Evolutionary conservation across 2,329 filamentous ascomycete species (phyloP), one percentile per base, ranked within the genome.

Genomic region (Cladorrhinum sp.): DNA sequence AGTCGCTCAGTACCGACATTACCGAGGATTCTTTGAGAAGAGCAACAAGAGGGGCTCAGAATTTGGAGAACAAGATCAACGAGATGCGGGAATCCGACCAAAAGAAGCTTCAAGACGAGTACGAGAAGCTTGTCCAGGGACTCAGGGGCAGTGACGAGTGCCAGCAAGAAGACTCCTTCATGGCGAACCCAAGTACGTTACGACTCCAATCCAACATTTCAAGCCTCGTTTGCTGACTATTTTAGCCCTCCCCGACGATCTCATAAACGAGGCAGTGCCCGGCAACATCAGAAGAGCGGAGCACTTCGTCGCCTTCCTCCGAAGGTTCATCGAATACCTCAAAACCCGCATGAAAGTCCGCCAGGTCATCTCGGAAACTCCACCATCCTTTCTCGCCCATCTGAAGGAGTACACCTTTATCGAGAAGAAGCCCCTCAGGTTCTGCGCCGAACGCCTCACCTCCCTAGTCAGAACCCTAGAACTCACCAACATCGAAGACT

Each of bases 291-390:
- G 95, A 63, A 84, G 95, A 76, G 95, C 95, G 3, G 95, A 99
- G 71, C 95, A 99, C 73, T 99, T 99, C 71, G 87, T 96, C 14
- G 86, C 92, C 0, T 99, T 99, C 73, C 77, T 99, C 60, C 96
- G 96, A 73, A 85, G 95, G 63, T 99, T 99, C 73, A 95, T 99
- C 66, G 96, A 99, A 74, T 99, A 99, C 70, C 82, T 99, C 55
- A 97, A 92, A 82, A 98, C 94, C 1, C 86, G 96, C 61, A 98
- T 99, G 95, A 98, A 96, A 80, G 93, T 98, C 14, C 87, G 95
- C 3, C 92, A 97, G 72, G 94, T 96, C 66, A 97, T 98, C 65
- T 97, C 95, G 7, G 95, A 99, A 75, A 99, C 94, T 0, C 95
- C 95, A 0, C 89, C 91, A 2, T 97, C 94, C 0, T 99, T 99